Conservation (phyloP, 75 land plant genomes). For the Pinus taeda region DNA sequence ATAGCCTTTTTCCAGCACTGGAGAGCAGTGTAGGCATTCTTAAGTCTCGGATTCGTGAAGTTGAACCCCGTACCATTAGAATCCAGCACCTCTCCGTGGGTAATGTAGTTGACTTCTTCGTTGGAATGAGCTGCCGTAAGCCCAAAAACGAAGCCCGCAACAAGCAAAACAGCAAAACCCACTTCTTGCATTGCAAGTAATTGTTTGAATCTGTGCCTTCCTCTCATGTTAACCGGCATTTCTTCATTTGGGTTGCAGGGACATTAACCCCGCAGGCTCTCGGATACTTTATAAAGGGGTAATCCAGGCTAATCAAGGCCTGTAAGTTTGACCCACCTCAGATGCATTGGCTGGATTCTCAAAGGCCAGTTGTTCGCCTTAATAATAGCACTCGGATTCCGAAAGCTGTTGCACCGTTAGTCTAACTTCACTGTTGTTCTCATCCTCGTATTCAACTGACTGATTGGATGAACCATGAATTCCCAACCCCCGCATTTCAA, state of each 20-base stretch:
- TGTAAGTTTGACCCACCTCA: too few species aligned
- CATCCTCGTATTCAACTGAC: too few species aligned
- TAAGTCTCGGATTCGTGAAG: conserved; percentile 48
- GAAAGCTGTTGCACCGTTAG: too few species aligned
- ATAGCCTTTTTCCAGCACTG: conserved; percentile 76
- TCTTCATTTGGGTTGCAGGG: not conserved
- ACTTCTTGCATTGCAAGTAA: conserved; percentile 3
- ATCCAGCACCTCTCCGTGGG: conserved; percentile 29
- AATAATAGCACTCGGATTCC: too few species aligned
- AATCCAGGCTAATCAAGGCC: too few species aligned
- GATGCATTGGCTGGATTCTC: too few species aligned
- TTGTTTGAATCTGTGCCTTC: not conserved
- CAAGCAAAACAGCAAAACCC: conserved; percentile 5
- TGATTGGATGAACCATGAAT: too few species aligned
- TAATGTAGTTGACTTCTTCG: conserved; percentile 22
- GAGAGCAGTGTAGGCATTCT: conserved; percentile 67
- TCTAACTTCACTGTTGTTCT: too few species aligned
- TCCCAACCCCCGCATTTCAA: too few species aligned
- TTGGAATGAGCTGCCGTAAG: conserved; percentile 9
- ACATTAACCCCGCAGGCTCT: too few species aligned
- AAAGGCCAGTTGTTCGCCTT: too few species aligned
- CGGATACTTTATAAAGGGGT: too few species aligned
- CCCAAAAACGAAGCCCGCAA: not conserved
- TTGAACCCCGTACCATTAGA: conserved; percentile 21
- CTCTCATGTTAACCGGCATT: conserved; percentile 7